A percentile compares a stretch with the other conserved stretches of the same genome.
Conservation (phyloP, 2,329 filamentous ascomycete genomes). For the Aspergillus persii region DNA sequence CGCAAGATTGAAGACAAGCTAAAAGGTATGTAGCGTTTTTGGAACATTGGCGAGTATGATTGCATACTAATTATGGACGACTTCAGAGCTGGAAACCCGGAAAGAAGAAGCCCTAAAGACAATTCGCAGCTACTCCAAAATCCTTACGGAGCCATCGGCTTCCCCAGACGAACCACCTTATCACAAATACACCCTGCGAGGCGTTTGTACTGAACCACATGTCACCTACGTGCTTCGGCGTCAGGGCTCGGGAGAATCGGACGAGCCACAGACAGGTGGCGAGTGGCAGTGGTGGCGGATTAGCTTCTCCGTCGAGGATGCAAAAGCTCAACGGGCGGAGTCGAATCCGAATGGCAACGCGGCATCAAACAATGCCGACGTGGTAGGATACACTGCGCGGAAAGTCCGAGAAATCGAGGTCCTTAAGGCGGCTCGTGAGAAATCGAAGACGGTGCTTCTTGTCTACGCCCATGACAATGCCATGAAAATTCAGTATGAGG, state of each 20-base stretch:
- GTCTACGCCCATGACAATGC: slow-evolving; percentile 58
- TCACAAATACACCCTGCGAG: slow-evolving; percentile 55
- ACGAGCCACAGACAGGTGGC: slow-evolving; percentile 18
- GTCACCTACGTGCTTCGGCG: slow-evolving; percentile 55
- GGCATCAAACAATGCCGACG: slow-evolving; percentile 30
- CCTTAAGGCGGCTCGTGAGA: slow-evolving; percentile 52
- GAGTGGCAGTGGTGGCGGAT: slow-evolving; percentile 57
- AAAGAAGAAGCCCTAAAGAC: slow-evolving; percentile 41
- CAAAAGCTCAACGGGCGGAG: slow-evolving; percentile 35
- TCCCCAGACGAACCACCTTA: slow-evolving; percentile 40
- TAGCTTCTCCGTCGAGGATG: slow-evolving; percentile 48
- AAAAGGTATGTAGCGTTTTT: slow-evolving; percentile 28
- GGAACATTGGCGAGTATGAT: neutral
- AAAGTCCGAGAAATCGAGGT: slow-evolving; percentile 54
- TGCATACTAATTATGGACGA: slow-evolving; percentile 10
- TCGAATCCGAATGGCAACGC: slow-evolving; percentile 15
- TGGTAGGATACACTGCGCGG: slow-evolving; percentile 39
- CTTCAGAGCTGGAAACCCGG: slow-evolving; percentile 43
- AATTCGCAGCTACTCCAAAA: slow-evolving; percentile 45
- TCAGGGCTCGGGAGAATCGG: slow-evolving; percentile 13
- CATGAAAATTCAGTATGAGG: slow-evolving; percentile 31
- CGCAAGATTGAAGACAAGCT: slow-evolving; percentile 42
- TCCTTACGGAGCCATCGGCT: slow-evolving; percentile 47
- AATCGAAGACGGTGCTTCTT: slow-evolving; percentile 53
- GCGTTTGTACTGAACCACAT: slow-evolving; percentile 57